Evolutionary conservation across 1,139 yeast species (phyloP), one percentile per base, ranked within the genome.

Genomic region (Scheffersomyces titani): DNA sequence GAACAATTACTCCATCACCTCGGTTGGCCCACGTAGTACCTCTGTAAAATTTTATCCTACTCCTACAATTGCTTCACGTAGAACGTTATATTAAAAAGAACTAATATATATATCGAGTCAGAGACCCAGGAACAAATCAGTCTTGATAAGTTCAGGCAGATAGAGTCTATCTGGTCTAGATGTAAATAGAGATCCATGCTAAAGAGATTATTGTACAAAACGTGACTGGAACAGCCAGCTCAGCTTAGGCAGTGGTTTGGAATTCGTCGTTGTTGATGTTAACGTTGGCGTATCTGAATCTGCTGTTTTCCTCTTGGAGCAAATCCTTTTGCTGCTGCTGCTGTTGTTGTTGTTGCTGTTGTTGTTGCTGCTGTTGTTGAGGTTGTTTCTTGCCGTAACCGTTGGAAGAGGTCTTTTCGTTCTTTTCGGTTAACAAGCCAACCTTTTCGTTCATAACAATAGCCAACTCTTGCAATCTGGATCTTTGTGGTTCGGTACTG

Each of bases 401-500:
- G 65, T 91, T 90, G 53, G 90, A 84, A 59, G 91, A 88, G 55
- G 92, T 84, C 74, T 92, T 87, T 75, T 91, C 97, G 70, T 91
- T 91, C 80, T 91, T 87, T 72, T 92, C 97, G 55, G 90, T 84
- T 63, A 92, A 83, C 69, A 88, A 86, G 59, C 85, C 85, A 53
- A 90, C 91, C 82, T 91, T 92, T 66, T 94, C 98, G 65, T 93
- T 90, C 78, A 96, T 83, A 55, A 89, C 85, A 64, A 92, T 82
- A 21, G 98, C 97, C 70, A 93, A 85, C 70, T 89, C 93, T 81
- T 94, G 98, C 73, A 94, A 83, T 72, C 88, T 89, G 59, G 96
- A 83, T 68, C 92, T 84, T 70, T 90, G 97, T 56, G 88, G 90
- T 63, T 90, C 96, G 66, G 84, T 86, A 59, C 87, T 76, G 83